phyloP scores from a whole-genome alignment of 768 basidiomycete species.

The Panus rudis region DNA sequence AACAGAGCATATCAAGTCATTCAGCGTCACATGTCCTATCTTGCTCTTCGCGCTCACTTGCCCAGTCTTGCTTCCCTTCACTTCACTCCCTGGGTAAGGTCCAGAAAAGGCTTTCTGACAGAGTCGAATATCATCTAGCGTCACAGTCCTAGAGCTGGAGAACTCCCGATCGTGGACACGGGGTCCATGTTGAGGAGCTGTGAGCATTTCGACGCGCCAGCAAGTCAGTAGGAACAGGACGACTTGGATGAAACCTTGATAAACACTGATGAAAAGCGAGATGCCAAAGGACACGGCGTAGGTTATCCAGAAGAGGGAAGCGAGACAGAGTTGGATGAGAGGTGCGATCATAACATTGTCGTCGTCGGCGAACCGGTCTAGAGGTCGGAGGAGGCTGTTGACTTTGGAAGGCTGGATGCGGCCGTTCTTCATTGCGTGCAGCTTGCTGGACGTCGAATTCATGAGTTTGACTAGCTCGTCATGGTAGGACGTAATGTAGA shows the following conservation, averaged over 20 bases:
- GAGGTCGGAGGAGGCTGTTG: slow-evolving; percentile 8
- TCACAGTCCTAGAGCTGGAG: slow-evolving; percentile 15
- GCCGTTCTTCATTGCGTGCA: slow-evolving; percentile 9
- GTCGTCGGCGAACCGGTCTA: slow-evolving; percentile 11
- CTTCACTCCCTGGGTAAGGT: slow-evolving; percentile 9
- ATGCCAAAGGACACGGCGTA: neutral
- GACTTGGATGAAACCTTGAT: slow-evolving; percentile 10
- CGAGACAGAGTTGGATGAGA: slow-evolving; percentile 11
- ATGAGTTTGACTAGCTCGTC: slow-evolving; percentile 14
- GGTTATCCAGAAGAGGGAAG: slow-evolving; percentile 11
- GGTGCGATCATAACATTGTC: slow-evolving; percentile 7
- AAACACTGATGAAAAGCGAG: slow-evolving; percentile 13
- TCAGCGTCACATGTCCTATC: slow-evolving; percentile 16
- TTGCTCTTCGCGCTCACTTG: slow-evolving; percentile 10
- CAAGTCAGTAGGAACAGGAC: slow-evolving; percentile 13
- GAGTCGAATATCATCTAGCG: slow-evolving; percentile 15
- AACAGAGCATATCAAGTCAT: slow-evolving; percentile 19
- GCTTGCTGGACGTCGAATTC: slow-evolving; percentile 4
- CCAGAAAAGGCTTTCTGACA: slow-evolving; percentile 20
- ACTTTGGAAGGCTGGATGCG: slow-evolving; percentile 15
- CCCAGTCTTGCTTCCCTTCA: no score
- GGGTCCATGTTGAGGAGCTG: slow-evolving; percentile 6
- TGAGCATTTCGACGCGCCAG: slow-evolving; percentile 21
- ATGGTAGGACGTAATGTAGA: slow-evolving; percentile 18
- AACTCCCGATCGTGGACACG: slow-evolving; percentile 12